Conservation (phyloP, 352 stramenopile species). For the Phytophthora pisi region DNA sequence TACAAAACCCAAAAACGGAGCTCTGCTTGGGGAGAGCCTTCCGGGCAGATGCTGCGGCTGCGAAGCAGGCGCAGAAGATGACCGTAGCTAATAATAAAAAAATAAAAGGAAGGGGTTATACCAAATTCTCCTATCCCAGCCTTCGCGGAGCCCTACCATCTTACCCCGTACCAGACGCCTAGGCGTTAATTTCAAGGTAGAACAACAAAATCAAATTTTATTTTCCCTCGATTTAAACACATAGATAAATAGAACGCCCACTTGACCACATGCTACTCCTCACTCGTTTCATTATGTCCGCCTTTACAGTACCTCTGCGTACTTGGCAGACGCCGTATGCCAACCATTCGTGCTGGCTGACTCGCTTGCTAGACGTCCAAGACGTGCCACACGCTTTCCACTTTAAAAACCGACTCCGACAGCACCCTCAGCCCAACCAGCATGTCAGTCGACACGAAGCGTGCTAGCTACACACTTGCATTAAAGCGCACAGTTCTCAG, state of each 20-base stretch:
- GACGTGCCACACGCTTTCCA: background rate
- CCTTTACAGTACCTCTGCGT: background rate
- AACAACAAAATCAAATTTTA: background rate
- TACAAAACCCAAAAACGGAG: too few relatives aligned
- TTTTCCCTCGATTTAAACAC: background rate
- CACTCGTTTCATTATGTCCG: background rate
- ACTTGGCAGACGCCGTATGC: background rate
- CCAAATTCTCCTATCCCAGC: too few relatives aligned
- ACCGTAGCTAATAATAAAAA: too few relatives aligned
- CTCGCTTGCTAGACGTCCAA: background rate
- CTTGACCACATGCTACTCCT: background rate
- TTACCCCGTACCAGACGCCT: slow-evolving; percentile 9
- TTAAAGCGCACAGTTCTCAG: background rate
- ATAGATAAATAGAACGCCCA: background rate
- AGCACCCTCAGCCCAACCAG: background rate
- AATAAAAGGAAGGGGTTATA: too few relatives aligned
- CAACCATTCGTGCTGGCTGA: background rate
- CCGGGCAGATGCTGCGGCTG: too few relatives aligned
- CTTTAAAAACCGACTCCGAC: background rate
- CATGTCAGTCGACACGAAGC: slow-evolving; percentile 3
- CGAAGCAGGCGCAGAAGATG: background rate
- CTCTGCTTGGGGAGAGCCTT: too few relatives aligned
- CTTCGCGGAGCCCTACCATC: background rate
- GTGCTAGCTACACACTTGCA: slow-evolving; percentile 2
- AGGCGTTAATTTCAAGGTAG: slow-evolving; percentile 5